Base-by-base conservation (phyloP, 2,329 filamentous ascomycete species). In the Davidsoniella virescens region DNA sequence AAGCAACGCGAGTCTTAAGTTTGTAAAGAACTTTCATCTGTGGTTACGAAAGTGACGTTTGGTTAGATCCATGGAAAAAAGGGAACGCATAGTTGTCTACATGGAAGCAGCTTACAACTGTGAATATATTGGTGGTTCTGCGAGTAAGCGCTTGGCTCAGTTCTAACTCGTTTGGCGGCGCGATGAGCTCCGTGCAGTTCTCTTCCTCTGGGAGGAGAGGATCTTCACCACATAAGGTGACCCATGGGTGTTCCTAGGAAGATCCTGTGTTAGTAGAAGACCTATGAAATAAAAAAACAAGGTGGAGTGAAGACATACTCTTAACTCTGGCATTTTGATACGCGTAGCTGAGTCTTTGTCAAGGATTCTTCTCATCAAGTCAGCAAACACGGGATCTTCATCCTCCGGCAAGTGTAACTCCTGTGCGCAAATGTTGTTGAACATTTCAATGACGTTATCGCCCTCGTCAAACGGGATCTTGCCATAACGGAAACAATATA, bases 401-500 rank as follows among this genome's bases (percentile, higher is more conserved):
- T 80, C 77, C 0, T 70, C 67, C 0, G 80, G 77, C 20, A 90
- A 68, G 14, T 71, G 63, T 0, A 82, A 65, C 3, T 76, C 64
- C 39, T 94, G 82, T 26, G 71, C 75, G 56, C 82, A 82, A 64
- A 98, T 96, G 4, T 87, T 79, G 53, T 94, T 81, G 61, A 93
- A 96, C 55, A 96, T 76, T 47, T 94, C 88, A 51, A 95, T 70
- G 53, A 95, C 79, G 36, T 53, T 39, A 16, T 78, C 80, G 5
- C 76, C 70, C 51, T 82, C 76, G 59, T 88, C 82, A 60, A 96
- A 98, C 0, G 92, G 92, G 54, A 98, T 82, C 46, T 70, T 73
- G 29, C 92, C 92, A 59, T 94, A 96, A 54, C 84, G 80, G 38
- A 98, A 72, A 62, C 92, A 98, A 62, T 90, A 96, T 2, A 98